Conservation (phyloP, 768 basidiomycete species). For the Agaricus bisporus region DNA sequence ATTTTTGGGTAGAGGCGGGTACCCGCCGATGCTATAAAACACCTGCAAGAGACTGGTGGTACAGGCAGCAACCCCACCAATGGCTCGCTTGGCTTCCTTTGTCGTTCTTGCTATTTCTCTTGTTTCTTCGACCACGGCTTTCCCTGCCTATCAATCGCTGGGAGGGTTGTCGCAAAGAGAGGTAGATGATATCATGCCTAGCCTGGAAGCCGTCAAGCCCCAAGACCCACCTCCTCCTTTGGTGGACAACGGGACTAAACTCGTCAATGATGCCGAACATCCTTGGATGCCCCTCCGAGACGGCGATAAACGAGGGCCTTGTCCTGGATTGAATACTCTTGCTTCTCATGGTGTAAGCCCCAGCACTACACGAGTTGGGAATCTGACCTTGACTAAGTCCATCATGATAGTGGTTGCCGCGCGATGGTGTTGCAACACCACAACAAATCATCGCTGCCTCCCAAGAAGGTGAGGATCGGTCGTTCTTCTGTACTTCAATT, state of each 20-base stretch:
- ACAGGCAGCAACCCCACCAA: too few species aligned
- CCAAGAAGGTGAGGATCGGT: slow-evolving; percentile 12
- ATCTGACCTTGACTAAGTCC: neutral
- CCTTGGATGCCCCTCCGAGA: slow-evolving; percentile 13
- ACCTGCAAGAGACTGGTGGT: too few species aligned
- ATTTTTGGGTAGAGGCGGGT: too few species aligned
- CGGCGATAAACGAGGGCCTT: slow-evolving; percentile 15
- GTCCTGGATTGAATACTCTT: slow-evolving; percentile 17
- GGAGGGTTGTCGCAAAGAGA: slow-evolving; percentile 19
- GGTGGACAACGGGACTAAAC: slow-evolving; percentile 11
- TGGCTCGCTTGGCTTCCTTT: neutral
- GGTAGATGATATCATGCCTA: slow-evolving; percentile 12
- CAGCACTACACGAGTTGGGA: neutral
- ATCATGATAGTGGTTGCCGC: slow-evolving; percentile 13
- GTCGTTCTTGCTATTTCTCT: slow-evolving; percentile 1
- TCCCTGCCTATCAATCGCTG: slow-evolving; percentile 18
- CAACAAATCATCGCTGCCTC: slow-evolving; percentile 13
- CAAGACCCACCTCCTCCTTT: slow-evolving; percentile 8
- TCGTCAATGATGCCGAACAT: slow-evolving; percentile 12
- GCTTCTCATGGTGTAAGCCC: slow-evolving; percentile 16
- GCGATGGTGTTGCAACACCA: slow-evolving; percentile 13
- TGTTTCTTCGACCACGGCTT: slow-evolving; percentile 9
- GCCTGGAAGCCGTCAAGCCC: slow-evolving; percentile 1
- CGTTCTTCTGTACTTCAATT: neutral
- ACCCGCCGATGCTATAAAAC: too few species aligned